Conservation (phyloP, 768 basidiomycete species). For the Dentipellis fragilis region DNA sequence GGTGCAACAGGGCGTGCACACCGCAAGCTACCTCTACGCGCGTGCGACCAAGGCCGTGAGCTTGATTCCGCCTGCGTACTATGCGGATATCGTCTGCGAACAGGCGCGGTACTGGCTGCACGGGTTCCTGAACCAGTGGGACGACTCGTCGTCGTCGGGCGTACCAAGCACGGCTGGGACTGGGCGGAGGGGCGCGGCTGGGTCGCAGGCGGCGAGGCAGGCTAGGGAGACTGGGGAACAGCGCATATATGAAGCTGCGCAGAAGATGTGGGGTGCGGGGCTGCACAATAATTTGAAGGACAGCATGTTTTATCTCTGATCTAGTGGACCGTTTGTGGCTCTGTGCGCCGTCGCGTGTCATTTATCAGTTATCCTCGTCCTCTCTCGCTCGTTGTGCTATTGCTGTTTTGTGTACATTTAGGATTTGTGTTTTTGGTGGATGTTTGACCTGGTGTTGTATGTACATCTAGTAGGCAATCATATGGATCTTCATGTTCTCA, state of each 20-base stretch:
- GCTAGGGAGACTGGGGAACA: constrained; percentile 22
- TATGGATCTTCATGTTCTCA: too few species aligned
- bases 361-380: too few species aligned
- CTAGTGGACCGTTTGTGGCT: too few species aligned
- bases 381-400: too few species aligned
- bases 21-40: constrained; percentile 65
- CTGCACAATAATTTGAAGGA: constrained; percentile 46
- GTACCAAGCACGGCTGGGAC: constrained; percentile 29
- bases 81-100: constrained; percentile 77
- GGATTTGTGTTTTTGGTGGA: too few species aligned
- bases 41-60: constrained; percentile 81
- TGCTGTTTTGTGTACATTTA: too few species aligned
- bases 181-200: constrained; percentile 15
- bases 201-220: constrained; percentile 14
- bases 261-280: constrained; percentile 22
- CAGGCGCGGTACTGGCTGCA: constrained; percentile 70
- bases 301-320: constrained; percentile 68
- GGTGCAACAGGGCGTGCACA: constrained; percentile 64
- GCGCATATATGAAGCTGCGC: constrained; percentile 31
- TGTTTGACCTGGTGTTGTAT: too few species aligned
- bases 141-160: constrained; percentile 12
- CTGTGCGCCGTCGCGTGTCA: too few species aligned
- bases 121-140: constrained; percentile 45
- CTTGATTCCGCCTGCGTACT: constrained; percentile 71
- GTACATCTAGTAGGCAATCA: too few species aligned